A percentile compares a stretch with the other conserved stretches of the same genome.
phyloP scores from a whole-genome alignment of 176 grass and related monocot genomes.

The Pontederia paniculata region DNA sequence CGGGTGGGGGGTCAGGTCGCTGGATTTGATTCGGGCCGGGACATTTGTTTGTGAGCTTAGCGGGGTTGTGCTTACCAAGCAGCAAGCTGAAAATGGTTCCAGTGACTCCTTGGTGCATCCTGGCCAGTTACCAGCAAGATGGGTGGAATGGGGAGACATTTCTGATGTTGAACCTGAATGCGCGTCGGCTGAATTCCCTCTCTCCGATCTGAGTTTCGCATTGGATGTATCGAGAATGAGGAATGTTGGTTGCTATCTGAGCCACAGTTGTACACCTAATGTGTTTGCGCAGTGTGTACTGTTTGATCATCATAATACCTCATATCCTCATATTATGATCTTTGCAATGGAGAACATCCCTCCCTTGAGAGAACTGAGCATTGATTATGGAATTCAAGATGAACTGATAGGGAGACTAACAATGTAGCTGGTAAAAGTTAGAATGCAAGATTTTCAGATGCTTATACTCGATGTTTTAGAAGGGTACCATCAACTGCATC shows the following conservation, averaged over 20 bases:
- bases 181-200: conserved; percentile 6
- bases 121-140: conserved; percentile 44
- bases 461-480: too few species aligned
- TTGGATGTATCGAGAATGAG: conserved; percentile 60
- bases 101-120: conserved; percentile 29
- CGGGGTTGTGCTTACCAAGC: conserved; percentile 35
- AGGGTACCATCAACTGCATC: too few species aligned
- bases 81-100: conserved; percentile 3
- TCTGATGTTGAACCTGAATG: conserved; percentile 24
- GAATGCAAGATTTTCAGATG: too few species aligned
- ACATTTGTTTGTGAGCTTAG: conserved; percentile 65
- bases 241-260: conserved; percentile 71
- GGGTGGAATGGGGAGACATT: conserved; percentile 77
- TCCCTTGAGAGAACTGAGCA: conserved; percentile 72
- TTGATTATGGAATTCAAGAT: conserved; percentile 64
- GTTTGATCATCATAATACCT: conserved; percentile 37
- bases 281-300: conserved; percentile 58
- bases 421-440: not conserved
- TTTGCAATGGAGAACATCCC: conserved; percentile 93
- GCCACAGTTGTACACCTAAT: conserved; percentile 56
- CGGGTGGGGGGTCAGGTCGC: conserved; percentile 61
- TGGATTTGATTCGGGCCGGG: conserved; percentile 70
- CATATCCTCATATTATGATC: conserved; percentile 66
- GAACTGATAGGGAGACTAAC: not conserved
- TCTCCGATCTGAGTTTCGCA: conserved; percentile 25